Base-by-base conservation (phyloP, 2,329 filamentous ascomycete species). In the Allantophomopsis cytisporea region DNA sequence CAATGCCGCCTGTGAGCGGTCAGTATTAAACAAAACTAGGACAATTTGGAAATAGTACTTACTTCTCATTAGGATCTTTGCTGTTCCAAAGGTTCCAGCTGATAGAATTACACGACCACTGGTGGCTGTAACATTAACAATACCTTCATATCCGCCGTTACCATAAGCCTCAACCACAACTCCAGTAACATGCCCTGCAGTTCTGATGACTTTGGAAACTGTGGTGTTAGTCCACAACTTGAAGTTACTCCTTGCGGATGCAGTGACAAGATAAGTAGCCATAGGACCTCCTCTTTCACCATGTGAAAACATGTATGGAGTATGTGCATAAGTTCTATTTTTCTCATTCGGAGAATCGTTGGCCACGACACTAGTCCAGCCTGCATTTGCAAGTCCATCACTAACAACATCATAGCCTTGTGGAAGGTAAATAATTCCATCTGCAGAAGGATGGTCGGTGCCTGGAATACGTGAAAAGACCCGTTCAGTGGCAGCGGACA, bases 391-490 rank as follows among this genome's bases (percentile, higher is more conserved):
- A n/a, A 41, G 35, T 15, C 32, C 32, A 37, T 61, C 59, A 11
- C 69, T 64, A 5, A 84, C 60, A 21, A 80, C 64, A 36, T 75
- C 61, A 53, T 73, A 83, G 5, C 76, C 73, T 44, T 77, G 65
- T 39, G 76, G 70, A 17, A 73, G 66, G 57, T 83, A 83, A 21
- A 70, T 63, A 52, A 73, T 64, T 36, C 73, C 73, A 50, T 85
- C 77, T 45, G 62, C 60, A 0, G 77, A 83, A 1, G 80, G 77
- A 32, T 61, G 60, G 23, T 68, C 69, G 0, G 76, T 83, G 30
- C 78, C 79, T 0, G 76, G 76, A 44, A 82, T 83, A 11, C 79
- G 70, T 32, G 63, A 60, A 54, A 82, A 84, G 10, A 77, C 70
- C 31, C 71, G 68, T 28, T 69, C 59, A 11, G 74, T 70, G 2